Conservation (phyloP, 257 asterid species). For the Fraxinus pennsylvanica region DNA sequence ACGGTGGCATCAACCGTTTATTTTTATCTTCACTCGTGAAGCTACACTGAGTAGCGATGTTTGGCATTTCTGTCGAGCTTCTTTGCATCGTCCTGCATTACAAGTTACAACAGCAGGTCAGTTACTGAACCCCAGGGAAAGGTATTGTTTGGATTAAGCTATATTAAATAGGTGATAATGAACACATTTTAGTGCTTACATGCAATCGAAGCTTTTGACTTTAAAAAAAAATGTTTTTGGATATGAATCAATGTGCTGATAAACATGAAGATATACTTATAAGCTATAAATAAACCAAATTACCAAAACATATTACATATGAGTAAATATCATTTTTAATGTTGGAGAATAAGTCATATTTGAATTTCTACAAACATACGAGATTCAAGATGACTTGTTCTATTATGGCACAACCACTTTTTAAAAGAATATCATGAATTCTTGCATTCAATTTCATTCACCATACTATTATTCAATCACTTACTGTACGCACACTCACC, state of each 20-base stretch:
- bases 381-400: not conserved
- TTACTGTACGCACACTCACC: not conserved
- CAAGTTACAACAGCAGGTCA: conserved; percentile 21
- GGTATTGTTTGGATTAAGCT: too few species aligned
- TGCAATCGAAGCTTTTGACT: too few species aligned
- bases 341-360: not conserved
- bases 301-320: not conserved
- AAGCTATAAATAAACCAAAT: not conserved
- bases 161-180: too few species aligned
- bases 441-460: not conserved
- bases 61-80: conserved; percentile 61
- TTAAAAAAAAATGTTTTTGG: not conserved
- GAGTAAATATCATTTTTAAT: too few species aligned
- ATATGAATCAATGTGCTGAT: not conserved
- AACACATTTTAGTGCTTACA: too few species aligned
- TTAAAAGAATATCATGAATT: not conserved
- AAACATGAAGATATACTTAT: not conserved
- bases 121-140: too few species aligned
- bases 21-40: not conserved
- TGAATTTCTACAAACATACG: not conserved
- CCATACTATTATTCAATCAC: not conserved
- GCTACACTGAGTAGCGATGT: conserved; percentile 59
- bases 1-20: not conserved
- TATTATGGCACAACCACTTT: not conserved
- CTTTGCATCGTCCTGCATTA: conserved; percentile 74